Conservation (phyloP, 2,329 filamentous ascomycete species). For the Penicillium sp. region DNA sequence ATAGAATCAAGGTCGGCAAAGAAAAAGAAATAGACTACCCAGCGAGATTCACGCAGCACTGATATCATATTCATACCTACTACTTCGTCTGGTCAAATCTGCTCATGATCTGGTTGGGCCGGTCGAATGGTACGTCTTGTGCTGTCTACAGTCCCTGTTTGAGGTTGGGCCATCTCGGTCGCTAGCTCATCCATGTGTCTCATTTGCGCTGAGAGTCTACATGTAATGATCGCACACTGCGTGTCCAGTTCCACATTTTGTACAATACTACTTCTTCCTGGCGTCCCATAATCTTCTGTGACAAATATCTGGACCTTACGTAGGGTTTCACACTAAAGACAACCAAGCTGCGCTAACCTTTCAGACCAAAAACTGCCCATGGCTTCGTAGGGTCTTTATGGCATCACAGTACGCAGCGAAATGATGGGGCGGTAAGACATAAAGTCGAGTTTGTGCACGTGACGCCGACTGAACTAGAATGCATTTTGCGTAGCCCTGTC, state of each 20-base stretch:
- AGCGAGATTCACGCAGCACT: not conserved
- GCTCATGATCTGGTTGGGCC: not conserved
- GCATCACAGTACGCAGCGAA: not conserved
- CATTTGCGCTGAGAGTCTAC: not conserved
- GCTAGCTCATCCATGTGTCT: not conserved
- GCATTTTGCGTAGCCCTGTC: not conserved
- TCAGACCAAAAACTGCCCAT: not conserved
- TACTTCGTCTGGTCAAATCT: too few relatives aligned
- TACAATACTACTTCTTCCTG: not conserved
- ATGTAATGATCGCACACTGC: not conserved
- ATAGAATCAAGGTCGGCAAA: conserved; percentile 26
- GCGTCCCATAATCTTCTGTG: too few relatives aligned
- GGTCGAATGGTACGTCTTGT: not conserved
- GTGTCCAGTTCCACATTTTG: not conserved
- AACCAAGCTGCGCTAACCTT: too few relatives aligned
- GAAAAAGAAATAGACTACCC: conserved; percentile 25
- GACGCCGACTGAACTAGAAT: not conserved
- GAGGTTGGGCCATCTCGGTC: not conserved
- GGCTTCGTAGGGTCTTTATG: too few relatives aligned
- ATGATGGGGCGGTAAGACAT: not conserved
- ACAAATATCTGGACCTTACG: too few relatives aligned
- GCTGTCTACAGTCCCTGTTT: not conserved
- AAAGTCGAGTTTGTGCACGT: not conserved
- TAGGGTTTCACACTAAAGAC: too few relatives aligned
- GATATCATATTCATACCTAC: not conserved